Evolutionary conservation across 2,329 filamentous ascomycete genomes (phyloP).

Genomic region (Colletotrichum liaoningense): DNA sequence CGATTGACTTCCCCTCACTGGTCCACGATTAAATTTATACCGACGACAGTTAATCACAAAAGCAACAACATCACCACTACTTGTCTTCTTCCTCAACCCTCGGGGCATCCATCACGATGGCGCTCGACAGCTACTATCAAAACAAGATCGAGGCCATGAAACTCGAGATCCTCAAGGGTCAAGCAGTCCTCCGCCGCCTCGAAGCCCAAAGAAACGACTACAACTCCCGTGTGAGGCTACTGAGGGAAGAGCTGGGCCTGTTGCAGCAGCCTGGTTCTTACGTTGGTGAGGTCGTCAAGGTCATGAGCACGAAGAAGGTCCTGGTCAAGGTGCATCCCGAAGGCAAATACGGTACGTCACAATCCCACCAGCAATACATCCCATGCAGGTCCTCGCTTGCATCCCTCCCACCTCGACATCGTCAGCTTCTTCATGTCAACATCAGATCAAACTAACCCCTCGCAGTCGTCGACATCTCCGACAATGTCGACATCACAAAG

Average conservation of each 20-base stretch:
- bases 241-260: constrained; percentile 94
- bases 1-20: constrained; percentile 13
- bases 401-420: neutral
- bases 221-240: constrained; percentile 94
- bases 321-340: constrained; percentile 99
- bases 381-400: neutral
- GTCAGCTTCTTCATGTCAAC: neutral
- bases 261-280: constrained; percentile 98
- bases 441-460: neutral
- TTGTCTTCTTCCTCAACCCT: constrained; percentile 29
- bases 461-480: constrained; percentile 92
- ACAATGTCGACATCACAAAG: constrained; percentile 93
- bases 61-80: neutral
- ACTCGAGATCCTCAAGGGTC: constrained; percentile 99
- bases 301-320: constrained; percentile 99
- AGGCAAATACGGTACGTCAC: constrained; percentile 92
- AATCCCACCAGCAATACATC: neutral
- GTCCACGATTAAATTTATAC: neutral
- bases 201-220: constrained; percentile 99
- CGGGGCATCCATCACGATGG: constrained; percentile 74
- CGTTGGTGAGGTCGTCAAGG: constrained; percentile 99
- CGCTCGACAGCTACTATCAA: constrained; percentile 98
- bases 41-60: neutral
- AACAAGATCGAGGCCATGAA: constrained; percentile 99
- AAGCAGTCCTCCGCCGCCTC: constrained; percentile 92